Evolutionary conservation across 2,329 filamentous ascomycete species (phyloP).

Genomic region (Trichoderma semiorbis): DNA sequence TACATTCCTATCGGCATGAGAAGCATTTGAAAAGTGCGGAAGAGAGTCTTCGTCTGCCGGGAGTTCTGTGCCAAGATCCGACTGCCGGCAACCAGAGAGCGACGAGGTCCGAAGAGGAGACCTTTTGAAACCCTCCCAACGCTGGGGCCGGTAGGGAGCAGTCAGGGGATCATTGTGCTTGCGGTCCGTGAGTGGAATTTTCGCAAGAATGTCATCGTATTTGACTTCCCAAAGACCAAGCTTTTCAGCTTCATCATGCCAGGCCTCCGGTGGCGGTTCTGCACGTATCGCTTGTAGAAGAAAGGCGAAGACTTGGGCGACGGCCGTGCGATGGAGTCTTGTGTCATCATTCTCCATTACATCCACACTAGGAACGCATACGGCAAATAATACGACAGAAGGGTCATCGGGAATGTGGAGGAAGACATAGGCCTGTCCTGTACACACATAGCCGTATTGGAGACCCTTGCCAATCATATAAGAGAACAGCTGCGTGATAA

Average conservation of each 20-base stretch:
- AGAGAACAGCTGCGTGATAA: background rate
- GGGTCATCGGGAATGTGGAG: background rate
- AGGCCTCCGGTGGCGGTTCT: background rate
- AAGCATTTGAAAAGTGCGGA: background rate
- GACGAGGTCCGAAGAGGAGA: background rate
- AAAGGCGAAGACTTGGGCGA: background rate
- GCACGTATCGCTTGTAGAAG: background rate
- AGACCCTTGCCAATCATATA: background rate
- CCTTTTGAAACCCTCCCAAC: background rate
- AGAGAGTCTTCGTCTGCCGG: no score
- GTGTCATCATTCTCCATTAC: background rate
- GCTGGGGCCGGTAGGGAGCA: background rate
- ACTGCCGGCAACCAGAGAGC: no score
- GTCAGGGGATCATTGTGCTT: background rate
- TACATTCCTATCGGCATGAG: background rate
- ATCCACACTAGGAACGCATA: background rate
- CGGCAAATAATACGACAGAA: background rate
- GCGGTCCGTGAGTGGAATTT: background rate
- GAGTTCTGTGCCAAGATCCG: no score
- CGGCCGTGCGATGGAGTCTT: background rate
- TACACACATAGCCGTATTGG: background rate
- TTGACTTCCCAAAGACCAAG: background rate
- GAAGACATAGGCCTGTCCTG: background rate
- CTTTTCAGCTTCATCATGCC: background rate
- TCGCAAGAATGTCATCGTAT: background rate